phyloP scores from a whole-genome alignment of 208 protist genomes.

The Tritrichomonas musculus region DNA sequence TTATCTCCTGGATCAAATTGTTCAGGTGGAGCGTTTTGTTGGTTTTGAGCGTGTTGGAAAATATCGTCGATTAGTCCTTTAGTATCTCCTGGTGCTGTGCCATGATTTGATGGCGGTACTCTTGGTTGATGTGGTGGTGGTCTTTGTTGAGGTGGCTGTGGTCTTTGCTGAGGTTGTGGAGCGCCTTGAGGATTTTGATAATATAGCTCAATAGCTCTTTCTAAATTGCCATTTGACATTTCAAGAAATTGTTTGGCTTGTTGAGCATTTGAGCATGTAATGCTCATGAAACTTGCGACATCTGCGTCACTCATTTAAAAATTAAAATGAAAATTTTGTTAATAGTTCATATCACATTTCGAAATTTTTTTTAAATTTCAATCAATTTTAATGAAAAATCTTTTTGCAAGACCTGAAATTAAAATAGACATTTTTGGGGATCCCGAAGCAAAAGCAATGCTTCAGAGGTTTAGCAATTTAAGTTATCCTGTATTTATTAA shows the following conservation, averaged over 20 bases:
- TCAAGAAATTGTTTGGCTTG: background rate
- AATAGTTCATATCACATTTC: too few species aligned
- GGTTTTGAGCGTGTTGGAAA: background rate
- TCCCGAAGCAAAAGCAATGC: too few species aligned
- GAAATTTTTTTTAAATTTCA: too few species aligned
- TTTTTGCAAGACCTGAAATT: too few species aligned
- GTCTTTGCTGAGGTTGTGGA: background rate
- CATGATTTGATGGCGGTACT: background rate
- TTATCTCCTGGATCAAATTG: background rate
- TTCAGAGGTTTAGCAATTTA: too few species aligned
- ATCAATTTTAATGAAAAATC: too few species aligned
- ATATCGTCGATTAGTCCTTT: background rate
- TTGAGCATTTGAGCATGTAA: background rate
- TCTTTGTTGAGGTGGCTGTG: background rate
- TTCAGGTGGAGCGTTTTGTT: background rate
- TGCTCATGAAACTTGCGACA: background rate
- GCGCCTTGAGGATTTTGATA: background rate
- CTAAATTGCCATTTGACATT: background rate
- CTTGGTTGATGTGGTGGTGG: background rate
- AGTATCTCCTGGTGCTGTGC: background rate
- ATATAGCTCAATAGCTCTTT: background rate
- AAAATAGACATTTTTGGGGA: too few species aligned
- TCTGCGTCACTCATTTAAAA: too few species aligned
- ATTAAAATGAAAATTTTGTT: too few species aligned
- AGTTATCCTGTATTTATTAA: too few species aligned